Percentiles rank a stretch among this genome's conserved stretches.
phyloP scores from a whole-genome alignment of 257 asterid genomes.

The Forsythia viridissima region DNA sequence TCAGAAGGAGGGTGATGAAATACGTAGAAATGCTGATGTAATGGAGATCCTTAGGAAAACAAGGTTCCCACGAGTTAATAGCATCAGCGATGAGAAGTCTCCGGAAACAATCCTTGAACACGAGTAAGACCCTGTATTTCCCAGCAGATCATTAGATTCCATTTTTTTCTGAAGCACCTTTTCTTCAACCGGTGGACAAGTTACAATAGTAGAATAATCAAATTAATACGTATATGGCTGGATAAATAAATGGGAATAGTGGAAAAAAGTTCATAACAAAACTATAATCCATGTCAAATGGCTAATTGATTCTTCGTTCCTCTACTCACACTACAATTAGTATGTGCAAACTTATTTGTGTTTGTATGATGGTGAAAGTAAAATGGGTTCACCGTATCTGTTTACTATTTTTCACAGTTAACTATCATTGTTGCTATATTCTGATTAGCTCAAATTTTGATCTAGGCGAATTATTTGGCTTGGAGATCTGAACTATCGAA shows the following conservation, averaged over 20 bases:
- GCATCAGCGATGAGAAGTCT: constrained; percentile 46
- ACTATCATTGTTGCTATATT: neutral
- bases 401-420: too few relatives aligned
- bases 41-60: constrained; percentile 68
- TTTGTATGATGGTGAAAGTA: neutral
- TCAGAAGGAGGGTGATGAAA: constrained; percentile 66
- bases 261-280: too few relatives aligned
- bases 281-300: too few relatives aligned
- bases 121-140: constrained; percentile 43
- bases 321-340: too few relatives aligned
- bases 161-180: neutral
- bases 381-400: neutral
- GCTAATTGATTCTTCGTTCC: too few relatives aligned
- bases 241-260: too few relatives aligned
- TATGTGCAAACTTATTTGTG: too few relatives aligned
- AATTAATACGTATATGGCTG: too few relatives aligned
- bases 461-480: constrained; percentile 67
- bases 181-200: too few relatives aligned
- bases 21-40: constrained; percentile 62
- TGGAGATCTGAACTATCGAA: constrained; percentile 70
- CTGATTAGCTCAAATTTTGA: constrained; percentile 6
- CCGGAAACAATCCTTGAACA: constrained; percentile 63
- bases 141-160: neutral
- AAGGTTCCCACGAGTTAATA: constrained; percentile 56
- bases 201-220: too few relatives aligned